Evolutionary conservation across 2,329 filamentous ascomycete species (phyloP), one percentile per base, ranked within the genome.

Genomic region (Diaporthe citriasiana): DNA sequence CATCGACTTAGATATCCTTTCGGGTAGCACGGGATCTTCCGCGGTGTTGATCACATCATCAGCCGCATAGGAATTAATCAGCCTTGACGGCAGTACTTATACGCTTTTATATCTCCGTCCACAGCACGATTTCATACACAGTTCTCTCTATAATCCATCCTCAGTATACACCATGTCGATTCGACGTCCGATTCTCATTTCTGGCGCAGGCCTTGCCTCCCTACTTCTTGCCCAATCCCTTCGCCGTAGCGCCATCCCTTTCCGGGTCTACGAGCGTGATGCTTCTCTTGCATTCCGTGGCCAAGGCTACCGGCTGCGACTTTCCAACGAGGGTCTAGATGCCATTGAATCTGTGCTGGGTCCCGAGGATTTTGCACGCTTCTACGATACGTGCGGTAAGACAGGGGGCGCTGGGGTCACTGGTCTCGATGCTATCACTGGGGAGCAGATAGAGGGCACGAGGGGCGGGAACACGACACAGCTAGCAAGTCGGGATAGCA

Each of bases 301-400:
- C 0, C 91, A 93, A 78, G 91, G 91, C 0, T 92, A 93, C 80
- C 83, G 90, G 2, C 83, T 92, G 9, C 88, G 90, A 17, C 84
- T 92, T 3, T 91, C 89, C 0, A 70, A 80, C 0, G 85, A 90
- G 76, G 90, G 90, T 0, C 83, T 92, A 0, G 87, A 90, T 77
- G 89, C 90, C 30, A 90, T 93, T 71, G 89, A 93, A 76, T 84
- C 87, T 0, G 90, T 89, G 0, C 87, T 93, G 3, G 82, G 85
- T 12, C 81, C 85, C 0, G 80, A 84, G 4, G 79, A 77, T 0
- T 92, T 86, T 78, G 76, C 85, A 50, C 84, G 80, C n/a, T 92
- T 92, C 82, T 92, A 89, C 87, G 85, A 88, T 57, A 81, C 77
- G 3, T 91, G 89, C 78, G 88, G 89, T 25, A 90, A 91, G 78